Conservation (phyloP, 2,329 filamentous ascomycete genomes). For the Fusarium fujikuroi region DNA sequence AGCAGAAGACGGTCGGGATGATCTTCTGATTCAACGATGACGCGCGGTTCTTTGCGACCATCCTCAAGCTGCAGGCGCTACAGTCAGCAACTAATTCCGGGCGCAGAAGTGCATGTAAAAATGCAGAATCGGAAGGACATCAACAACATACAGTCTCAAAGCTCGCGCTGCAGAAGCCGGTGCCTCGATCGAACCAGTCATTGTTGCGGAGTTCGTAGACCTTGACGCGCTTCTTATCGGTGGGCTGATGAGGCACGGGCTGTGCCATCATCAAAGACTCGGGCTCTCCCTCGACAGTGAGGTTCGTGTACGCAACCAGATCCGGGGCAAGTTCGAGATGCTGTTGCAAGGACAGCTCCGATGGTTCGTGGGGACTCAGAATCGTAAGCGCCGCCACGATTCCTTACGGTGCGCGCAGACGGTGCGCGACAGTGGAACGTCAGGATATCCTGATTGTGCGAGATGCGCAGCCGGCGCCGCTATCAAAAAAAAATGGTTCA, state of each 20-base stretch:
- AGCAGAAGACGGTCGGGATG: conserved; percentile 84
- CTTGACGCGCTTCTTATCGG: conserved; percentile 85
- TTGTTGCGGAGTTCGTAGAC: conserved; percentile 98
- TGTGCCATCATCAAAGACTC: conserved; percentile 78
- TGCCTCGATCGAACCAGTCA: conserved; percentile 99
- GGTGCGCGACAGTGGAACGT: conserved; percentile 40
- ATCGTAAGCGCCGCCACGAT: conserved; percentile 68
- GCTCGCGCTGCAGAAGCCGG: conserved; percentile 89
- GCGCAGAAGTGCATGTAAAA: conserved; percentile 18
- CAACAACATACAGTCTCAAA: conserved; percentile 73
- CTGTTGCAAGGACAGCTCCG: conserved; percentile 69
- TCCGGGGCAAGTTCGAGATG: conserved; percentile 67
- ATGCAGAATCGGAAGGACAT: conserved; percentile 15
- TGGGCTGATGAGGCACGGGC: conserved; percentile 74
- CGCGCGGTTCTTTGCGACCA: conserved; percentile 82
- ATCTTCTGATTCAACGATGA: conserved; percentile 94
- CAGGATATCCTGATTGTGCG: conserved; percentile 21
- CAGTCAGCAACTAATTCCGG: conserved; percentile 38
- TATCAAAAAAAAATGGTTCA: conserved; percentile 30
- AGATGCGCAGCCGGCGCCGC: conserved; percentile 28
- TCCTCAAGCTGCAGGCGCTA: conserved; percentile 60
- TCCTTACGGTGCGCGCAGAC: conserved; percentile 49
- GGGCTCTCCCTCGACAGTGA: conserved; percentile 63
- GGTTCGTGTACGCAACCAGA: conserved; percentile 61
- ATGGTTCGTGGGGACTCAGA: conserved; percentile 61